A percentile compares a stretch with the other conserved stretches of the same genome.
Evolutionary conservation across 768 basidiomycete species (phyloP).

Genomic region (Naganishia onofrii): DNA sequence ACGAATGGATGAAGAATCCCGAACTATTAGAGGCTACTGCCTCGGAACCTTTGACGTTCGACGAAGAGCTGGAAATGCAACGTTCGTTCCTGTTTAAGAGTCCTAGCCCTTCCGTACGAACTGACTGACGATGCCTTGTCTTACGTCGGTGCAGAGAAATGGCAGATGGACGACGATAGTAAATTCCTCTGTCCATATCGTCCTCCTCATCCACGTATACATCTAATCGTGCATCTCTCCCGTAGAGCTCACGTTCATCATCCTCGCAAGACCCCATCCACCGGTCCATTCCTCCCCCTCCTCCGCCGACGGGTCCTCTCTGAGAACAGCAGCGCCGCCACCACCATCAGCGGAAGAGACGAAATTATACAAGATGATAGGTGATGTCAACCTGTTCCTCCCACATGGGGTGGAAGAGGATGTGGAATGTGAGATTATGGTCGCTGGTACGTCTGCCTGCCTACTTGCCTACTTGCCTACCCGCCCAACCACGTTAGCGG

Average conservation of each 20-base stretch:
- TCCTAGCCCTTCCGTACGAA: slow-evolving; percentile 13
- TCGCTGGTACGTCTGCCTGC: slow-evolving; percentile 65
- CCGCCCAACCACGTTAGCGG: too few species aligned
- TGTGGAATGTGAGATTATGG: slow-evolving; percentile 88
- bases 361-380: slow-evolving; percentile 67
- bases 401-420: slow-evolving; percentile 63
- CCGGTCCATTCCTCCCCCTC: too few species aligned
- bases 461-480: too few species aligned
- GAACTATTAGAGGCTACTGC: slow-evolving; percentile 74
- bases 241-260: slow-evolving; percentile 81
- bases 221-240: background rate
- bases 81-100: too few species aligned
- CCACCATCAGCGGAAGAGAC: slow-evolving; percentile 40
- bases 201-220: background rate
- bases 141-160: slow-evolving; percentile 61
- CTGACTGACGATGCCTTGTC: background rate
- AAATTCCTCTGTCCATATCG: slow-evolving; percentile 39
- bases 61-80: slow-evolving; percentile 87
- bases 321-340: slow-evolving; percentile 30
- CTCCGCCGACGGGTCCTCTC: too few species aligned
- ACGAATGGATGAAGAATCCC: slow-evolving; percentile 80
- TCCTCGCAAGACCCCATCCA: slow-evolving; percentile 59
- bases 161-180: slow-evolving; percentile 84
- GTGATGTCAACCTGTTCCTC: slow-evolving; percentile 88
- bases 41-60: slow-evolving; percentile 73